These are phyloP conservation scores for Penicillium lividum DNA, from an alignment of 495 filamentous ascomycete species.

Conservation along the genomic window DNA sequence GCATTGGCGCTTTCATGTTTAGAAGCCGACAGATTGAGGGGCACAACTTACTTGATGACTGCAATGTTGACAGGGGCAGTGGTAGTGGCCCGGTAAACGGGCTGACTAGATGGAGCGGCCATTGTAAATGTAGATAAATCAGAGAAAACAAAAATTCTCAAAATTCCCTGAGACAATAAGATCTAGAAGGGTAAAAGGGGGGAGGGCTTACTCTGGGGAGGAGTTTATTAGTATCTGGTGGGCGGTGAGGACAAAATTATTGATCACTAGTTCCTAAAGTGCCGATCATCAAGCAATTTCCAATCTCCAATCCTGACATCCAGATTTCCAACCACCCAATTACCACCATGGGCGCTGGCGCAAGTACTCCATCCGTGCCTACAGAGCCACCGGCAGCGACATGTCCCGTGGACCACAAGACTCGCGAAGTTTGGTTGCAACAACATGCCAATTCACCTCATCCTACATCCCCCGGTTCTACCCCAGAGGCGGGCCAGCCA, in stretches of 20 bases:
- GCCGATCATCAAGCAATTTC: conserved; percentile 20
- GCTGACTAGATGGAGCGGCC: conserved; percentile 42
- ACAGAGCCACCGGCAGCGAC: conserved; percentile 35
- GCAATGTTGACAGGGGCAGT: conserved; percentile 99
- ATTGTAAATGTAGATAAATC: conserved; percentile 33
- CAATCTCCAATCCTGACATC: conserved; percentile 10
- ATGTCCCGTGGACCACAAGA: conserved; percentile 88
- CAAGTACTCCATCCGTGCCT: conserved; percentile 41
- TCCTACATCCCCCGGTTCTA: conserved; percentile 30
- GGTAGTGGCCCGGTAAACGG: conserved; percentile 85
- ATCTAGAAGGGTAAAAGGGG: conserved; percentile 1
- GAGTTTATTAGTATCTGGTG: conserved; percentile 8
- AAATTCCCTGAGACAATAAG: background rate
- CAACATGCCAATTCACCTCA: conserved; percentile 41
- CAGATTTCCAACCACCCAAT: conserved; percentile 8
- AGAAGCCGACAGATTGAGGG: conserved; percentile 15
- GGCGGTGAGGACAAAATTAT: conserved; percentile 41
- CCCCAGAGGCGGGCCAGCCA: conserved; percentile 29
- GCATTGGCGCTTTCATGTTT: conserved; percentile 14
- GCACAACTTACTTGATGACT: conserved; percentile 79
- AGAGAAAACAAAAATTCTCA: background rate
- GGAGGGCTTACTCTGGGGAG: background rate
- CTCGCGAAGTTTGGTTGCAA: conserved; percentile 79
- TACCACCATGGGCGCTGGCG: conserved; percentile 40
- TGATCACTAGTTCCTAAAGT: conserved; percentile 17